A percentile compares a stretch with the other conserved stretches of the same genome.
Evolutionary conservation across 768 basidiomycete genomes (phyloP).

Genomic region (Pholiota molesta): DNA sequence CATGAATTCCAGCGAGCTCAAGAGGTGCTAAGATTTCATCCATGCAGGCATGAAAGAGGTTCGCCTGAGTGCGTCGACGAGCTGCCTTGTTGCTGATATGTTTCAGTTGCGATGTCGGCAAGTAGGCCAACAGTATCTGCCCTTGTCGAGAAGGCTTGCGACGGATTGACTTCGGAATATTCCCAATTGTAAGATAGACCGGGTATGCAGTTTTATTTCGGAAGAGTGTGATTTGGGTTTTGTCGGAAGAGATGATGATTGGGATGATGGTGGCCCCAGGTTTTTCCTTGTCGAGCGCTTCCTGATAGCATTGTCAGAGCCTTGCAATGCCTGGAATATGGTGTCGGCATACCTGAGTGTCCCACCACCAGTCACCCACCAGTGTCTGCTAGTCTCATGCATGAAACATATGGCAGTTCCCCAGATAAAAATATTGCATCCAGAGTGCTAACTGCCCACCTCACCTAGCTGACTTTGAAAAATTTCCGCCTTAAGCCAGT

Average conservation of each 20-base stretch:
- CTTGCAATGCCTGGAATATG: too few relatives aligned
- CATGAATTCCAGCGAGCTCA: conserved; percentile 24
- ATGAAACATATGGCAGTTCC: too few relatives aligned
- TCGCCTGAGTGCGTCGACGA: conserved; percentile 23
- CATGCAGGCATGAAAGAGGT: conserved; percentile 43
- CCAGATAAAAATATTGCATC: too few relatives aligned
- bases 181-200: conserved; percentile 51
- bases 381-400: too few relatives aligned
- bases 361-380: too few relatives aligned
- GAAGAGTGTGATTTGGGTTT: conserved; percentile 44
- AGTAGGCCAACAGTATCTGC: conserved; percentile 39
- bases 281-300: conserved; percentile 22
- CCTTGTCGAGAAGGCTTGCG: conserved; percentile 37
- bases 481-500: too few relatives aligned
- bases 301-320: too few relatives aligned
- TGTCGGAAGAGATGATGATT: conserved; percentile 49
- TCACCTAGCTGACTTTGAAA: too few relatives aligned
- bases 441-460: too few relatives aligned
- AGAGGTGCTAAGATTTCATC: conserved; percentile 31
- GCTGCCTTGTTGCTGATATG: conserved; percentile 28
- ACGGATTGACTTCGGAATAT: conserved; percentile 42
- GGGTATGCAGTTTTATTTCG: conserved; percentile 47
- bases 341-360: conserved; percentile 38
- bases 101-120: conserved; percentile 38
- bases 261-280: conserved; percentile 38